A percentile compares a stretch with the other conserved stretches of the same genome.
These are phyloP conservation scores for Pythium dissotocum DNA, from an alignment of 352 stramenopile genomes.

Conservation along the genomic window DNA sequence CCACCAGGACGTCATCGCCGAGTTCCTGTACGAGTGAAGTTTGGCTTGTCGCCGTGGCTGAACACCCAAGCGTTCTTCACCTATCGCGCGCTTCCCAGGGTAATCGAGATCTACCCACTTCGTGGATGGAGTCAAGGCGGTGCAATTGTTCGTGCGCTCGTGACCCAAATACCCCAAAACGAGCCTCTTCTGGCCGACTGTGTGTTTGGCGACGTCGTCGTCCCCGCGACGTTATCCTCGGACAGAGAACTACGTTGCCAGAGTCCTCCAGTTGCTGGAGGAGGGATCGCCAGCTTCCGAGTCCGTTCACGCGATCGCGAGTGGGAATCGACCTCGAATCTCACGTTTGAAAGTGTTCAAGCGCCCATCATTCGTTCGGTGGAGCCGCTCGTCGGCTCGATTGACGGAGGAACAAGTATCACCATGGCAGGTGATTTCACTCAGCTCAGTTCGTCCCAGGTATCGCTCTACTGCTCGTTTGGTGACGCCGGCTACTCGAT, in stretches of 20 bases:
- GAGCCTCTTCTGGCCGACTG: constrained; percentile 13
- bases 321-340: constrained; percentile 16
- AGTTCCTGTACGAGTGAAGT: constrained; percentile 13
- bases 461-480: constrained; percentile 23
- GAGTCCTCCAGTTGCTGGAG: constrained; percentile 1
- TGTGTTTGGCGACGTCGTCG: constrained; percentile 21
- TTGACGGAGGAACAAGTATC: constrained; percentile 26
- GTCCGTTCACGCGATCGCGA: constrained; percentile 9
- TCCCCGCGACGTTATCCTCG: constrained; percentile 15
- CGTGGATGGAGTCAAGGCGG: constrained; percentile 22
- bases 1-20: constrained; percentile 1
- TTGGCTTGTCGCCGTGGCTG: constrained; percentile 23
- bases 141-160: constrained; percentile 10
- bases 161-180: constrained; percentile 7
- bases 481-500: constrained; percentile 18
- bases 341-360: constrained; percentile 15
- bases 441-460: background rate
- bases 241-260: constrained; percentile 14
- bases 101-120: constrained; percentile 14
- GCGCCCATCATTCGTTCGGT: constrained; percentile 15
- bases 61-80: constrained; percentile 13
- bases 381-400: constrained; percentile 17
- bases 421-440: constrained; percentile 18
- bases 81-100: constrained; percentile 16
- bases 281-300: background rate